phyloP scores from a whole-genome alignment of 2,329 filamentous ascomycete genomes.

The Whalleya microplaca region DNA sequence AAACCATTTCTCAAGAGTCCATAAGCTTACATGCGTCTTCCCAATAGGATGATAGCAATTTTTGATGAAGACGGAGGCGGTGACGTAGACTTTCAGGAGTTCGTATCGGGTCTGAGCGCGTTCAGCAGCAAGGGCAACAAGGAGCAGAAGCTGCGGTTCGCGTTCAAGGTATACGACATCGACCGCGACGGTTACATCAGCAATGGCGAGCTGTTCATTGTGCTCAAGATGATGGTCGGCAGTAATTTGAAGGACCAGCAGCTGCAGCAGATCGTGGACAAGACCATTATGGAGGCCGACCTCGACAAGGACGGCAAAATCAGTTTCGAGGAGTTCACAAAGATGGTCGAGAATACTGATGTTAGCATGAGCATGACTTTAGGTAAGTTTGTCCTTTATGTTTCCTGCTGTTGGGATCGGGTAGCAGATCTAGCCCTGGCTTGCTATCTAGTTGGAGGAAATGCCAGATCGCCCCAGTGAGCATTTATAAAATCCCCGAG shows the following conservation, averaged over 20 bases:
- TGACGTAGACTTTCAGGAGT: constrained; percentile 98
- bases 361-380: constrained; percentile 76
- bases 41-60: constrained; percentile 89
- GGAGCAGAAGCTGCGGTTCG: constrained; percentile 96
- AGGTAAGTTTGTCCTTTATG: constrained; percentile 50
- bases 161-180: constrained; percentile 99
- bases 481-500: not conserved
- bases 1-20: not conserved
- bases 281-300: constrained; percentile 99
- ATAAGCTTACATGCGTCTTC: not conserved
- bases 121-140: constrained; percentile 99
- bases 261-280: constrained; percentile 98
- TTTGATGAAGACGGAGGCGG: constrained; percentile 98
- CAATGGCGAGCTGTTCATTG: constrained; percentile 98
- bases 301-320: constrained; percentile 96
- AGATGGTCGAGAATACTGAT: constrained; percentile 97
- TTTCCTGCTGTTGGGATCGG: not conserved
- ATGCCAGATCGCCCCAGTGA: not conserved
- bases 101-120: constrained; percentile 90
- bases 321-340: constrained; percentile 97
- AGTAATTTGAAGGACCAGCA: constrained; percentile 99
- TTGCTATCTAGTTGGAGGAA: not conserved
- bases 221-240: constrained; percentile 99
- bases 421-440: not conserved
- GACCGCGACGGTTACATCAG: constrained; percentile 98